These are phyloP conservation scores for Arthonia radiata DNA, from an alignment of 495 filamentous ascomycete genomes.

Conservation along the genomic window DNA sequence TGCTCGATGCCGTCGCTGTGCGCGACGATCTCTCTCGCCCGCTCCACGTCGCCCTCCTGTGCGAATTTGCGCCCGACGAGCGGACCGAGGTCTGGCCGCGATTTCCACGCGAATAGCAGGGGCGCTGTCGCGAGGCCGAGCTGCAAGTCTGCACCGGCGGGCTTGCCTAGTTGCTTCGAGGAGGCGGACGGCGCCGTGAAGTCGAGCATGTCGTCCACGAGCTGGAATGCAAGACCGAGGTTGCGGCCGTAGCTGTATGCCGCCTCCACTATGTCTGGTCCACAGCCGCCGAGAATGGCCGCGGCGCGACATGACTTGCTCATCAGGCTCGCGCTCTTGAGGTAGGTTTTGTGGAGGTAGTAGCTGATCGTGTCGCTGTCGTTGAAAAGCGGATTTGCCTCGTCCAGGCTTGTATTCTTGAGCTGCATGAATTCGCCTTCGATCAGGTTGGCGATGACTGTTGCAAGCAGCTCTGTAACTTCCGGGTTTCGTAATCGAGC, in stretches of 20 bases:
- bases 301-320: slow-evolving; percentile 84
- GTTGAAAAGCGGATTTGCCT: slow-evolving; percentile 44
- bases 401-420: slow-evolving; percentile 80
- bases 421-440: slow-evolving; percentile 99
- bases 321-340: slow-evolving; percentile 88
- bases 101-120: slow-evolving; percentile 86
- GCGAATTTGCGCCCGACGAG: slow-evolving; percentile 82
- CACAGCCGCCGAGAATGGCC: slow-evolving; percentile 56
- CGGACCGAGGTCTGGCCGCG: slow-evolving; percentile 56
- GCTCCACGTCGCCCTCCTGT: slow-evolving; percentile 56
- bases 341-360: slow-evolving; percentile 96
- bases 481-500: slow-evolving; percentile 78
- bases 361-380: slow-evolving; percentile 72
- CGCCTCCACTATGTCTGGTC: slow-evolving; percentile 60
- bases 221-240: slow-evolving; percentile 79
- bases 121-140: slow-evolving; percentile 90
- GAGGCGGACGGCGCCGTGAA: slow-evolving; percentile 82
- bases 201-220: slow-evolving; percentile 97
- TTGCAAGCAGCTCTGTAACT: slow-evolving; percentile 80
- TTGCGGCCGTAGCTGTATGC: slow-evolving; percentile 84
- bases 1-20: slow-evolving; percentile 71
- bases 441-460: slow-evolving; percentile 88
- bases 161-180: slow-evolving; percentile 70
- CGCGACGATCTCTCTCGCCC: slow-evolving; percentile 57
- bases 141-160: slow-evolving; percentile 81